Evolutionary conservation across 352 stramenopile species (phyloP).

Genomic region (Globisporangium megalacanthum): DNA sequence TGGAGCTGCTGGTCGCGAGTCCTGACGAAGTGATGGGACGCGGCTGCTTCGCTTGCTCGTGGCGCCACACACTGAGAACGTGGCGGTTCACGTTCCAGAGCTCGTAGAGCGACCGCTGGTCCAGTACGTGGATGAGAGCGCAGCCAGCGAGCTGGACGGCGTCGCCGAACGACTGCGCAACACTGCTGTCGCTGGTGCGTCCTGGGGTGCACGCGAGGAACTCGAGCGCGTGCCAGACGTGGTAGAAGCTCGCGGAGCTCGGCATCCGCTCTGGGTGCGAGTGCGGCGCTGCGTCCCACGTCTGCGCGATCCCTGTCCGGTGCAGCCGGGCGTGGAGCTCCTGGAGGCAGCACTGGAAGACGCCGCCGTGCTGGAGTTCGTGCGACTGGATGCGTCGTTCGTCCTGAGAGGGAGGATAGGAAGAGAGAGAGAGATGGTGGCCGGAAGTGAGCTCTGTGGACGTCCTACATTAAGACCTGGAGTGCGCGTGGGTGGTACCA

Average conservation of each 20-base stretch:
- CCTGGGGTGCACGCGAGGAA: constrained; percentile 42
- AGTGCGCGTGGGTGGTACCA: constrained; percentile 16
- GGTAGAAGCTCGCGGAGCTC: constrained; percentile 46
- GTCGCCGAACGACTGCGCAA: constrained; percentile 45
- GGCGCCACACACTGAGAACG: constrained; percentile 33
- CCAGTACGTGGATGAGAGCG: constrained; percentile 47
- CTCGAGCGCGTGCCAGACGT: constrained; percentile 61
- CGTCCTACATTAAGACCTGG: too few species aligned
- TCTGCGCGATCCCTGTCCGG: constrained; percentile 22
- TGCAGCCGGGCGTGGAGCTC: constrained; percentile 27
- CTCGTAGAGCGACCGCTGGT: constrained; percentile 45
- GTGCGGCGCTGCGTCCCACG: constrained; percentile 28
- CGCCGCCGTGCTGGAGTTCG: background rate
- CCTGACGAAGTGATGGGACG: background rate
- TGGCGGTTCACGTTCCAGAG: constrained; percentile 59
- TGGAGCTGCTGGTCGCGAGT: background rate
- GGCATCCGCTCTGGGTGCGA: constrained; percentile 40
- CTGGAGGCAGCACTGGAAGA: constrained; percentile 15
- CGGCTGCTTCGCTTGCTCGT: constrained; percentile 14
- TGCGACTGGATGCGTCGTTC: background rate
- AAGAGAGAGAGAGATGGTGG: background rate
- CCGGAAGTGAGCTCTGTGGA: too few species aligned
- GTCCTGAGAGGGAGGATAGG: background rate
- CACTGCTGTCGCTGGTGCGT: constrained; percentile 9
- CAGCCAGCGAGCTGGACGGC: constrained; percentile 57